Conservation (phyloP, 257 asterid genomes). For the Mentha longifolia region DNA sequence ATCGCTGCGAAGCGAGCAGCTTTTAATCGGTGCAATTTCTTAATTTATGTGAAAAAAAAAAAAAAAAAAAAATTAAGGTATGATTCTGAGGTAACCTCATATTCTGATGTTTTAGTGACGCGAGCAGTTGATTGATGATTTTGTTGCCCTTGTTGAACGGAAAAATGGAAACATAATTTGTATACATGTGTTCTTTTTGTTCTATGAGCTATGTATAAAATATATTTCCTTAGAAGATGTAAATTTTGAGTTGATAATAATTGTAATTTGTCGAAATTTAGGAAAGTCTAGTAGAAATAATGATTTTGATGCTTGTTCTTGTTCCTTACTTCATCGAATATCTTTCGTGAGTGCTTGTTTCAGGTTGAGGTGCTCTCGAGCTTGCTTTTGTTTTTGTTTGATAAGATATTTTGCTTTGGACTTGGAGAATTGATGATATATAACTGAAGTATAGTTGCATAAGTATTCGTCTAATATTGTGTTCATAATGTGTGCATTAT, state of each 20-base stretch:
- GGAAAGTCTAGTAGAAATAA: constrained; percentile 12
- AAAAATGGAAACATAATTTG: background rate
- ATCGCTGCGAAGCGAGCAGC: constrained; percentile 27
- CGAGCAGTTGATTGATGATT: constrained; percentile 6
- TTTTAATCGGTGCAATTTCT: background rate
- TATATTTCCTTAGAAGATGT: background rate
- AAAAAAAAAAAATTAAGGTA: too few relatives aligned
- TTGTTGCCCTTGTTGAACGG: constrained; percentile 5
- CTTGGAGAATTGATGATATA: background rate
- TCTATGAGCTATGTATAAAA: background rate
- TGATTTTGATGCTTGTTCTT: constrained; percentile 8
- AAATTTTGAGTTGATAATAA: constrained; percentile 10
- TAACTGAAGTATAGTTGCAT: constrained; percentile 9
- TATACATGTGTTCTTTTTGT: background rate
- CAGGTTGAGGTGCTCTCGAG: constrained; percentile 7
- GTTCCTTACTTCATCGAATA: background rate
- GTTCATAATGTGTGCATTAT: background rate
- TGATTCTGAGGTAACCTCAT: constrained; percentile 21
- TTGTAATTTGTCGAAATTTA: background rate
- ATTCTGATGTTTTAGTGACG: too few relatives aligned
- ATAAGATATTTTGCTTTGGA: background rate
- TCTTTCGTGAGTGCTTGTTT: background rate
- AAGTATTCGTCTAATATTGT: background rate
- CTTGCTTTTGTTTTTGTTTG: constrained; percentile 18
- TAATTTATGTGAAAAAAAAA: background rate